A percentile compares a stretch with the other conserved stretches of the same genome.
Conservation (phyloP, 176 grass and related monocot genomes). For the Thalia dealbata region DNA sequence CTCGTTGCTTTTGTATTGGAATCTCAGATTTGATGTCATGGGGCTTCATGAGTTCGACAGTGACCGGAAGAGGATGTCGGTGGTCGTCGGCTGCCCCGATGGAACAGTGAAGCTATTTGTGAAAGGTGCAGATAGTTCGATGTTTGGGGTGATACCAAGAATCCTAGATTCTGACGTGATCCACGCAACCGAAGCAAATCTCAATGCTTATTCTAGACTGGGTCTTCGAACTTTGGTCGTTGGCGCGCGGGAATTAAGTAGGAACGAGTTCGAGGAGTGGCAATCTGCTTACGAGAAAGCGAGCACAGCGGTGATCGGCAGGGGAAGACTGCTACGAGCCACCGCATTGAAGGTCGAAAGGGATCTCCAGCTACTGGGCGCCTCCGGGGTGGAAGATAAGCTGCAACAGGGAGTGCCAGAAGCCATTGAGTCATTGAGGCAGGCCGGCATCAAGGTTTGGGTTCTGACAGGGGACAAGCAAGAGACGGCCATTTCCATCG, state of each 20-base stretch:
- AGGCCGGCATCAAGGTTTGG: constrained; percentile 11
- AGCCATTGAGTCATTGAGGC: constrained; percentile 2
- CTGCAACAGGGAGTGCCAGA: constrained; percentile 7
- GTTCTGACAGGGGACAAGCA: constrained; percentile 14
- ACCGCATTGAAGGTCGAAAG: background rate
- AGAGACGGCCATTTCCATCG: constrained; percentile 13
- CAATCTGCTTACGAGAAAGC: constrained; percentile 8
- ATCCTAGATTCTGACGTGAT: background rate
- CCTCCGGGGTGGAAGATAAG: constrained; percentile 9
- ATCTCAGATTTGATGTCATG: constrained; percentile 4
- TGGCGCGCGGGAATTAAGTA: constrained; percentile 6
- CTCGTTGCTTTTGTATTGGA: too few relatives aligned
- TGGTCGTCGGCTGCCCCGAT: constrained; percentile 1
- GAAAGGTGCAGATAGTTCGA: constrained; percentile 12
- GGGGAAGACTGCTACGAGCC: background rate
- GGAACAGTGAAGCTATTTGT: constrained; percentile 6
- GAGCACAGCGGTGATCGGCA: background rate
- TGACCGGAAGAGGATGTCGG: constrained; percentile 11
- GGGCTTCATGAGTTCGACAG: constrained; percentile 6
- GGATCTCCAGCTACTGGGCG: background rate
- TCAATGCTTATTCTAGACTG: constrained; percentile 6
- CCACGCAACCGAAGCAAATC: background rate
- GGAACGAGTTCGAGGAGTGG: constrained; percentile 1
- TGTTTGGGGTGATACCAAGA: constrained; percentile 2
- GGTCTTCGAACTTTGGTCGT: constrained; percentile 1